A percentile compares a stretch with the other conserved stretches of the same genome.
Evolutionary conservation across 2,329 filamentous ascomycete species (phyloP).

Genomic region (Metarhizium brunneum): DNA sequence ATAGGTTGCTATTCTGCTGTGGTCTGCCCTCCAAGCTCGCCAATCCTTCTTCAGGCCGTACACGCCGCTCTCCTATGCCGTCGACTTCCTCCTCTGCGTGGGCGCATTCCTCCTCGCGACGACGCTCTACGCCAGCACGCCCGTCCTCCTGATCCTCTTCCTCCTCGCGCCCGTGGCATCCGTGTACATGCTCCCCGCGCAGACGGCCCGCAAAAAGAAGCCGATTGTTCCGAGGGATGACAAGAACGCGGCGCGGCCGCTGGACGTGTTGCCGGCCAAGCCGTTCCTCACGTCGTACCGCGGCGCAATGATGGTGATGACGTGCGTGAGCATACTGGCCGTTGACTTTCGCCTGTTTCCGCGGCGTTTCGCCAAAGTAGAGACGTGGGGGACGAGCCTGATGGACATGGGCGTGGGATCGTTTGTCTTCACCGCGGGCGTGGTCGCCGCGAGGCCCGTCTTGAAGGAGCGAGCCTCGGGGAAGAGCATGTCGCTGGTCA

Average conservation of each 20-base stretch:
- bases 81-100: conserved; percentile 86
- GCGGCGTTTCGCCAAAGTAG: conserved; percentile 90
- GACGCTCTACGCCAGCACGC: conserved; percentile 71
- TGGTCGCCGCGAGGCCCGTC: conserved; percentile 78
- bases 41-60: conserved; percentile 77
- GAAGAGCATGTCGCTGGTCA: conserved; percentile 36
- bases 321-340: conserved; percentile 86
- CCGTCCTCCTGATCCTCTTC: conserved; percentile 65
- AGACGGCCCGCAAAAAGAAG: conserved; percentile 22
- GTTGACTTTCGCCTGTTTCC: conserved; percentile 94
- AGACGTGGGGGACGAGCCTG: conserved; percentile 98
- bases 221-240: neutral
- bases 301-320: conserved; percentile 83
- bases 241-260: conserved; percentile 6
- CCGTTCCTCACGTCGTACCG: conserved; percentile 90
- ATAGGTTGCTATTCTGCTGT: conserved; percentile 73
- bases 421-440: conserved; percentile 88
- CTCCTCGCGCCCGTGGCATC: conserved; percentile 63
- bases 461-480: conserved; percentile 58
- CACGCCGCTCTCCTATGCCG: conserved; percentile 53
- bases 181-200: conserved; percentile 44
- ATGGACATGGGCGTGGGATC: conserved; percentile 98
- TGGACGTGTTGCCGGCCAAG: conserved; percentile 60
- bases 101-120: conserved; percentile 72
- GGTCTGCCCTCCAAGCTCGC: conserved; percentile 79